Conservation (phyloP, 345 rosid species). For the Ceriops zippeliana region DNA sequence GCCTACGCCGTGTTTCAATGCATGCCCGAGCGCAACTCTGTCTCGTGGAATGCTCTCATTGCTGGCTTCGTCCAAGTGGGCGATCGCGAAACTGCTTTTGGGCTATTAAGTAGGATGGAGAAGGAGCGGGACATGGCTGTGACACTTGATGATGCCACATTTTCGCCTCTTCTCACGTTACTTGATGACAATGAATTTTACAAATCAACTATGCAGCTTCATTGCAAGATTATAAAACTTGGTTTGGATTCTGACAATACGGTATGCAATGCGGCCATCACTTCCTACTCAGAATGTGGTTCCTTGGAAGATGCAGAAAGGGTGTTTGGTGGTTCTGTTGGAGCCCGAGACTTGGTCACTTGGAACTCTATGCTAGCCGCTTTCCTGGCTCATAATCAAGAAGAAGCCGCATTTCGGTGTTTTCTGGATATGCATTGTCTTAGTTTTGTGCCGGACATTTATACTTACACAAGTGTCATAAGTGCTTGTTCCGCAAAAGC, state of each 20-base stretch:
- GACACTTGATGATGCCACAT: constrained; percentile 60
- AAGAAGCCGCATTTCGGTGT: constrained; percentile 44
- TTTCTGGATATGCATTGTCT: constrained; percentile 47
- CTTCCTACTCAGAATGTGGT: constrained; percentile 63
- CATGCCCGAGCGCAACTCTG: constrained; percentile 49
- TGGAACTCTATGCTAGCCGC: constrained; percentile 78
- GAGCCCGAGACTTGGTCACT: constrained; percentile 48
- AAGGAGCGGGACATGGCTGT: constrained; percentile 24
- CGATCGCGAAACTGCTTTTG: constrained; percentile 45
- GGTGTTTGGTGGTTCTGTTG: constrained; percentile 48
- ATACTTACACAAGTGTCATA: constrained; percentile 62
- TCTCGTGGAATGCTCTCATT: constrained; percentile 70
- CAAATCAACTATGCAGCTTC: constrained; percentile 40
- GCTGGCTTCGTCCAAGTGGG: constrained; percentile 52
- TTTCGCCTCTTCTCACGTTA: constrained; percentile 71
- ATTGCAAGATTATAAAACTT: constrained; percentile 51
- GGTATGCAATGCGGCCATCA: constrained; percentile 57
- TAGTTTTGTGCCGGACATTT: constrained; percentile 51
- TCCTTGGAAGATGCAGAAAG: constrained; percentile 47
- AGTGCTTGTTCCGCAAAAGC: constrained; percentile 50
- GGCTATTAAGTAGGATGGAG: constrained; percentile 59
- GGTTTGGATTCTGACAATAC: constrained; percentile 46
- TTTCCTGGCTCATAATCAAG: constrained; percentile 46
- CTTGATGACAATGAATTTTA: constrained; percentile 45
- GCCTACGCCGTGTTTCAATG: constrained; percentile 45